Evolutionary conservation across 2,329 filamentous ascomycete genomes (phyloP), one percentile per base, ranked within the genome.

Genomic region (Diatrype stigma): DNA sequence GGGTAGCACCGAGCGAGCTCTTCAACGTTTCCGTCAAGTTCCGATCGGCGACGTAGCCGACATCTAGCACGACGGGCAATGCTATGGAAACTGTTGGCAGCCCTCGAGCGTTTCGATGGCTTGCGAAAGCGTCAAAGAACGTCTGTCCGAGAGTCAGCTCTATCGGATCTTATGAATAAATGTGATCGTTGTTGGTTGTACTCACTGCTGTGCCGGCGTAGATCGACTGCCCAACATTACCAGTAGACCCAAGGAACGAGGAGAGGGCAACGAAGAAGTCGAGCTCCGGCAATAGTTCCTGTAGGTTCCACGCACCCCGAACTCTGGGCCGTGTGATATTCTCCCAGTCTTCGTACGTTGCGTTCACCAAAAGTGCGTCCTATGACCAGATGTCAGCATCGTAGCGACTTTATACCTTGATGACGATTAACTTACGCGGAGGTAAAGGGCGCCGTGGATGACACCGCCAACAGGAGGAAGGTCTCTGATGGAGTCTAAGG

Each of bases 221-320:
- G 30, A 61, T 62, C 42, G 54, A 52, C 46, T 69, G 67, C 4
- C 52, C 56, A 2, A 53, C 38, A 26, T 56, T 57, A 1, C 62
- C 63, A 4, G 60, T 46, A 16, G 55, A 49, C 10, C 53, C 56
- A 6, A 57, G 48, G 32, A 61, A 46, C 16, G 63, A 63, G 17
- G 55, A 56, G 44, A 59, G 56, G 26, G 58, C 38, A 30, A 67
- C 47, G 48, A 66, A 67, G 49, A 67, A 63, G 51, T 67, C 64
- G 10, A 67, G 50, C 8, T 56, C 38, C 11, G 19, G 42, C 45
- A 45, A 46, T n/a, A 52, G 8, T 5, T 55, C 48, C 19, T 55
- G 51, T 3, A 55, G 46, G 30, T 55, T 51, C 53, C 53, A 53
- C 12, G 50, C 42, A 30, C 48, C 53, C 17, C 30, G 45, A 7